phyloP scores from a whole-genome alignment of 352 stramenopile genomes.

The Phytophthora syringae region DNA sequence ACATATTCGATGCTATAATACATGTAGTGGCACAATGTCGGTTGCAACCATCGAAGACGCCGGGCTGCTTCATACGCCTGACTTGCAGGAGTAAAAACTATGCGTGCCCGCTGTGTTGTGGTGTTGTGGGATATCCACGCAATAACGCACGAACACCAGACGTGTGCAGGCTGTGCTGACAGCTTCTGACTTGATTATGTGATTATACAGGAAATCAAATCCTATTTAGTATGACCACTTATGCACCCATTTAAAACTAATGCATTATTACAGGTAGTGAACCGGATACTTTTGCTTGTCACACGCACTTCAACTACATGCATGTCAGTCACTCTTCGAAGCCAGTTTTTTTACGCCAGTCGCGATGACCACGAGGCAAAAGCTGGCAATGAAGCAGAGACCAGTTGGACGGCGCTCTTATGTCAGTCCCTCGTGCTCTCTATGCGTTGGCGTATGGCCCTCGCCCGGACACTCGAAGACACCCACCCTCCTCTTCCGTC shows the following conservation, averaged over 20 bases:
- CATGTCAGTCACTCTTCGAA: not conserved
- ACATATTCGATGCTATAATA: too few species aligned
- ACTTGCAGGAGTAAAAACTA: not conserved
- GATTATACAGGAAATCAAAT: not conserved
- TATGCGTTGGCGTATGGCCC: conserved; percentile 15
- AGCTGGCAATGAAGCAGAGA: conserved; percentile 17
- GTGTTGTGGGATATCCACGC: conserved; percentile 3
- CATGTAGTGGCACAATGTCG: too few species aligned
- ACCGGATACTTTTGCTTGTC: conserved; percentile 27
- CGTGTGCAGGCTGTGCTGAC: conserved; percentile 1
- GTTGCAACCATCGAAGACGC: too few species aligned
- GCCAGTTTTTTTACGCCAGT: conserved; percentile 9
- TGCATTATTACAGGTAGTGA: conserved; percentile 6
- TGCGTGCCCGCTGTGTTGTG: not conserved
- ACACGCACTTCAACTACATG: conserved; percentile 20
- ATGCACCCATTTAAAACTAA: conserved; percentile 5
- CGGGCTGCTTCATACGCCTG: not conserved
- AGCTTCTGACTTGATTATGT: conserved; percentile 15
- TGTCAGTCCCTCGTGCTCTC: conserved; percentile 29
- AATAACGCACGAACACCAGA: not conserved
- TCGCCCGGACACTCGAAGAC: conserved; percentile 9
- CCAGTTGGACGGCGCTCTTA: conserved; percentile 2
- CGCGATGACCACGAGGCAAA: conserved; percentile 14
- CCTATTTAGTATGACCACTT: not conserved
- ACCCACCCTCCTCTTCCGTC: not conserved